phyloP scores from a whole-genome alignment of 371 early-diverging fungal genomes.

The Mortierella sp. region DNA sequence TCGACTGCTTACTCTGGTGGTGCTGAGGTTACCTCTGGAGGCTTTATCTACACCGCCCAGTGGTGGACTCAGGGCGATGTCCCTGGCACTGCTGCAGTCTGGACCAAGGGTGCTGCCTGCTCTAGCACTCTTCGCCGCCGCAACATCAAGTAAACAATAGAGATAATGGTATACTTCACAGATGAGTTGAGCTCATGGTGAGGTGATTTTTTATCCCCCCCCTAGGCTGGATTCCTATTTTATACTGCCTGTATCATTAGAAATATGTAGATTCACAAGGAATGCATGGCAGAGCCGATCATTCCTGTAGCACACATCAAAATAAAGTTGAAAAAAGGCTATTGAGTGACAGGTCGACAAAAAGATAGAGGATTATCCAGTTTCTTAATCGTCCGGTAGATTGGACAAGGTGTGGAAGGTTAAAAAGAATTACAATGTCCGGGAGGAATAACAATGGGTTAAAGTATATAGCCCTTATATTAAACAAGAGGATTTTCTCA shows the following conservation, averaged over 20 bases:
- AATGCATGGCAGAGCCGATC: slow-evolving; percentile 4
- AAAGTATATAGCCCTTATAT: no score
- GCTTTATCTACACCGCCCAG: slow-evolving; percentile 54
- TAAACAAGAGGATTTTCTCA: no score
- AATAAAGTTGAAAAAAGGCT: background rate
- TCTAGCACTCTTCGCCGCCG: slow-evolving; percentile 46
- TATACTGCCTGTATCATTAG: background rate
- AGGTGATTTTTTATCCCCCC: background rate
- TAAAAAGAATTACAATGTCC: no score
- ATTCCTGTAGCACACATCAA: background rate
- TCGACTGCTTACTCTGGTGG: slow-evolving; percentile 60
- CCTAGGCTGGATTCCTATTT: slow-evolving; percentile 1
- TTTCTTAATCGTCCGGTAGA: background rate
- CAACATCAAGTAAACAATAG: background rate
- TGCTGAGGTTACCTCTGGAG: slow-evolving; percentile 61
- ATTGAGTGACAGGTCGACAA: background rate
- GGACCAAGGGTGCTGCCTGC: slow-evolving; percentile 53
- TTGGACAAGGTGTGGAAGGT: no score
- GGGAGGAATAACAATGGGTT: no score
- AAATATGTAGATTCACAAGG: slow-evolving; percentile 2
- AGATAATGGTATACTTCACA: background rate
- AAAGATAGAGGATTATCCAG: background rate
- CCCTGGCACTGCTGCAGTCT: slow-evolving; percentile 42
- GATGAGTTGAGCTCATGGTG: slow-evolving; percentile 8
- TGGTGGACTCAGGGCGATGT: slow-evolving; percentile 60